Evolutionary conservation across 2,329 filamentous ascomycete species (phyloP).

Genomic region (Botrytis fragariae): DNA sequence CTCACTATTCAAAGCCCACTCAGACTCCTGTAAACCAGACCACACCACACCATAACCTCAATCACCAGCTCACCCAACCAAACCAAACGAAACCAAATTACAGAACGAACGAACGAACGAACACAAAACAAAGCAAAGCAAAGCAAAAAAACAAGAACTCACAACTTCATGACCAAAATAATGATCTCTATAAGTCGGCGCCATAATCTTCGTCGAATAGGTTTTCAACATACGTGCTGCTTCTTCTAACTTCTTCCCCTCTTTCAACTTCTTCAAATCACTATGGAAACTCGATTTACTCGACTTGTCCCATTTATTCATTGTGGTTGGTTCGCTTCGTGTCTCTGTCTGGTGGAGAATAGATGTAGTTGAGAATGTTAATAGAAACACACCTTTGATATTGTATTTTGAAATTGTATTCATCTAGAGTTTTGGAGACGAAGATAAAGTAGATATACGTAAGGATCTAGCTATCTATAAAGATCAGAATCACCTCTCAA

Average conservation of each 20-base stretch:
- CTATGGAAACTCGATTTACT: background rate
- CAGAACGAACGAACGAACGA: background rate
- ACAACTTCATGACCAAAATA: conserved; percentile 8
- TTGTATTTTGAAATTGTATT: background rate
- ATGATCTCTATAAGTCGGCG: conserved; percentile 15
- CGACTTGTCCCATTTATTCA: background rate
- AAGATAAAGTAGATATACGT: background rate
- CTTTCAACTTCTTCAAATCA: background rate
- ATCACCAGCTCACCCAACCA: no score
- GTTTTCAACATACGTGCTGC: background rate
- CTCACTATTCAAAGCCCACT: background rate
- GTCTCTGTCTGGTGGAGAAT: background rate
- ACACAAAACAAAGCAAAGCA: background rate
- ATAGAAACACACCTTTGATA: background rate
- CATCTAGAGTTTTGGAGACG: background rate
- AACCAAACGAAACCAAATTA: background rate
- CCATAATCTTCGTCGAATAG: background rate
- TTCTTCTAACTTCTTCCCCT: background rate
- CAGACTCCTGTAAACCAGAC: background rate
- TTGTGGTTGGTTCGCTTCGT: background rate
- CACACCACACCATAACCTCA: background rate
- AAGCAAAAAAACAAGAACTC: background rate
- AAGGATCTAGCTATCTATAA: no score
- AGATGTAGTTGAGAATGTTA: fast-evolving
- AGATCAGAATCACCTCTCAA: background rate